These are phyloP conservation scores for Pyrenochaeta sp. DNA, from an alignment of 2,329 filamentous ascomycete genomes.

Conservation along the genomic window DNA sequence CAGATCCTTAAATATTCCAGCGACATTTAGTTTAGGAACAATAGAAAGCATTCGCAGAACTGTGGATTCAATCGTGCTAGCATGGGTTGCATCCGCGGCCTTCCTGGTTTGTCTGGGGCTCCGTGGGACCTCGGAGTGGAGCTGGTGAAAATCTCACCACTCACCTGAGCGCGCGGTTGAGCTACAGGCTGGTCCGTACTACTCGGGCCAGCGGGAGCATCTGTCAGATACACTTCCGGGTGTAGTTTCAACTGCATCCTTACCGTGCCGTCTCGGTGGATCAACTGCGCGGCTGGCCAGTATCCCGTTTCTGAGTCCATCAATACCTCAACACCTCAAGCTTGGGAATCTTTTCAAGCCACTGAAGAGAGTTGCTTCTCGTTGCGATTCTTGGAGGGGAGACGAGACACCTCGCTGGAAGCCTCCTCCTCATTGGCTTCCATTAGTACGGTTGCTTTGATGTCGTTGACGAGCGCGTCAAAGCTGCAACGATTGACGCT, in stretches of 20 bases:
- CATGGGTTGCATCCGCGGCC: slow-evolving; percentile 17
- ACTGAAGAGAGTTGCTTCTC: not conserved
- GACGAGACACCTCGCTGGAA: not conserved
- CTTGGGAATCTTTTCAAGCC: not conserved
- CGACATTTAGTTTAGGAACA: not conserved
- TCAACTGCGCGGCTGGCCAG: slow-evolving; percentile 2
- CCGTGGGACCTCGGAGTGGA: slow-evolving; percentile 16
- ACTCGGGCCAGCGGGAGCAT: slow-evolving; percentile 35
- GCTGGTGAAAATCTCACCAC: slow-evolving; percentile 19
- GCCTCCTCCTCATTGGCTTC: slow-evolving; percentile 6
- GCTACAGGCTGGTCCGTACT: slow-evolving; percentile 22
- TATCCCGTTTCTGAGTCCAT: no score
- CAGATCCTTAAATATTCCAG: not conserved
- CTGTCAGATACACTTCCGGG: slow-evolving; percentile 9
- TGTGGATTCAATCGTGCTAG: slow-evolving; percentile 5
- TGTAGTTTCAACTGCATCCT: slow-evolving; percentile 12
- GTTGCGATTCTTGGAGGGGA: not conserved
- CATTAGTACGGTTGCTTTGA: not conserved
- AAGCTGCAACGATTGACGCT: not conserved
- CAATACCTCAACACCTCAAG: not conserved
- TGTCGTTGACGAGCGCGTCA: not conserved
- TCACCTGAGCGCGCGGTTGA: slow-evolving; percentile 18
- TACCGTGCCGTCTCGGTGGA: slow-evolving; percentile 20
- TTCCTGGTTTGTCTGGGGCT: slow-evolving; percentile 17
- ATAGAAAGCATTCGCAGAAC: slow-evolving; percentile 3